A percentile compares a stretch with the other conserved stretches of the same genome.
Evolutionary conservation across 1,284 basidiomycete genomes (phyloP).

Genomic region (Omphalotus olearius): DNA sequence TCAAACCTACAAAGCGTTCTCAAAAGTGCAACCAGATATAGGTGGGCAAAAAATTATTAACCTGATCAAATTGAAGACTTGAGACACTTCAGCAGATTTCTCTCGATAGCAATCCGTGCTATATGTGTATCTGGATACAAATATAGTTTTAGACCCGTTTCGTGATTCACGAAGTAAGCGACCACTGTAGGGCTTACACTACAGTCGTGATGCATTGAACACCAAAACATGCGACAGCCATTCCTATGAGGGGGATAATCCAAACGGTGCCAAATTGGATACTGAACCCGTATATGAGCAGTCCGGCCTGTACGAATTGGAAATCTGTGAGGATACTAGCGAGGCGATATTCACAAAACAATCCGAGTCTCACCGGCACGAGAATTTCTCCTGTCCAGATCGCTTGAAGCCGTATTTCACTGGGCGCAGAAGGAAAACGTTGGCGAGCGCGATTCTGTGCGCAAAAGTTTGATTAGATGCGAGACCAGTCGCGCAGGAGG

Average conservation of each 20-base stretch:
- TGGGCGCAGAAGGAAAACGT: neutral
- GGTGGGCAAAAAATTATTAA: too few relatives aligned
- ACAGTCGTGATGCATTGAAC: conserved; percentile 9
- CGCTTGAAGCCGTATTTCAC: conserved; percentile 4
- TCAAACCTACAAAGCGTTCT: neutral
- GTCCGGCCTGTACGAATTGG: neutral
- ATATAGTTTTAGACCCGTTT: neutral
- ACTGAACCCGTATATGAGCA: conserved; percentile 5
- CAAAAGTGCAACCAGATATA: too few relatives aligned
- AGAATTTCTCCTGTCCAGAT: conserved; percentile 8
- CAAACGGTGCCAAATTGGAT: conserved; percentile 5
- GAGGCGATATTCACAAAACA: too few relatives aligned
- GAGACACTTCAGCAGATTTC: conserved; percentile 5
- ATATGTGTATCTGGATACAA: conserved; percentile 5
- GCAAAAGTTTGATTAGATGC: too few relatives aligned
- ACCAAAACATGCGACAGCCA: conserved; percentile 6
- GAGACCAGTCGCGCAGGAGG: neutral
- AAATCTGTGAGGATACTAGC: neutral
- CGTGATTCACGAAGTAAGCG: too few relatives aligned
- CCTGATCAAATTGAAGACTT: conserved; percentile 8
- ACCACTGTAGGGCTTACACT: neutral
- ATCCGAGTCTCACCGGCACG: neutral
- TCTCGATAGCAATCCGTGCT: conserved; percentile 3
- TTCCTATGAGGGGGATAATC: conserved; percentile 8
- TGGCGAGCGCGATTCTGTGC: conserved; percentile 6